Base-by-base conservation (phyloP, 768 basidiomycete species). In the Trametes cubensis region DNA sequence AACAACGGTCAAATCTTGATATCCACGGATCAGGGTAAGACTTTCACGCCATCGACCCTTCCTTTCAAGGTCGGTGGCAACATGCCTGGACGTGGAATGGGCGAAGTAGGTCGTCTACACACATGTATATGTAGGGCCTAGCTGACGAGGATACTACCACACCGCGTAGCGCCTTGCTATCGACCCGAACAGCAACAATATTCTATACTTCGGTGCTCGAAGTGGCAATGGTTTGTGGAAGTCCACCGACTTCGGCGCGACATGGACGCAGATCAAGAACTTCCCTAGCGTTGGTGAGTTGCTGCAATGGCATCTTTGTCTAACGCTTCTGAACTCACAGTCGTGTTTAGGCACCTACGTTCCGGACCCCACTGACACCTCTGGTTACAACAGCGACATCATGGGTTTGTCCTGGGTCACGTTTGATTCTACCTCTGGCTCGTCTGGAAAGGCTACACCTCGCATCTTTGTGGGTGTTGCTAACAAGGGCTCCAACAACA, bases 391-490 rank as follows among this genome's bases (percentile, higher is more conserved):
- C 60, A 74, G 63, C 73, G 76, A 78, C 64, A 73, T 71, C 41
- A 70, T 76, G 34, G 77, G 77, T 41, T 78, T 87, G 55, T 72
- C 85, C n/a, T 88, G 82, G 80, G 83, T 88, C 34, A 86, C 85
- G 0, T 87, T 87, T 65, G 85, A 87, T 66, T 74, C 79, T 45
- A 79, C 84, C 6, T 81, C 85, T n/a, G 84, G 85, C 6, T 73
- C 77, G 2, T 75, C 77, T 26, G 85, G 85, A 21, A 71, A 69
- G 6, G 76, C 85, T 0, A 87, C 85, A 15, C 83, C 79, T 28
- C 82, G 85, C 49, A 88, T 89, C 39, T 88, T 88, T 57, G 85
- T 87, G 38, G 87, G 87, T 58, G 86, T 89, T 28, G 85, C 83
- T 0, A 87, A 78, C 65, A 73, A 76, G 34, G 85, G 83, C 2